Percentiles rank a stretch among this genome's conserved stretches.
Evolutionary conservation across 495 filamentous ascomycete genomes (phyloP).

Genomic region (Eremomyces bilateralis): DNA sequence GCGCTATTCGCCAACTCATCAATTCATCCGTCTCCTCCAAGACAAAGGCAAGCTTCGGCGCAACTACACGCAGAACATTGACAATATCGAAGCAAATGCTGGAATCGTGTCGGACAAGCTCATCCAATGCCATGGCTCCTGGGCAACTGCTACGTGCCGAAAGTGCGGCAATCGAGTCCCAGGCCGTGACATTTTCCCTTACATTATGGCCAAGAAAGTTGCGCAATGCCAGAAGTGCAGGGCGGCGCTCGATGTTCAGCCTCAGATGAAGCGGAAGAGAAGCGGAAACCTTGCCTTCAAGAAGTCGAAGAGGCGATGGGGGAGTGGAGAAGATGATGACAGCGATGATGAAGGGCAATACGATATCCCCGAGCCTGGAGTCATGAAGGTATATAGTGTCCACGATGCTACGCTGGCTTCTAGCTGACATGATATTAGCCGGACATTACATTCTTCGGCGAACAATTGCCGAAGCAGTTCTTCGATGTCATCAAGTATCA

Average conservation of each 20-base stretch:
- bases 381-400: conserved; percentile 53
- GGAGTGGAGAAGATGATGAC: conserved; percentile 32
- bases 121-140: conserved; percentile 90
- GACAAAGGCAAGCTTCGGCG: conserved; percentile 77
- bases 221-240: conserved; percentile 43
- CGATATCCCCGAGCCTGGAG: conserved; percentile 47
- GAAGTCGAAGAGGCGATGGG: conserved; percentile 16
- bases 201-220: conserved; percentile 53
- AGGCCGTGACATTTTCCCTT: conserved; percentile 54
- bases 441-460: conserved; percentile 95
- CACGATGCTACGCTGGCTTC: neutral
- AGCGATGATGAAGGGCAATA: conserved; percentile 52
- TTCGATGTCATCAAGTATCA: conserved; percentile 55
- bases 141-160: conserved; percentile 76
- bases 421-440: conserved; percentile 24
- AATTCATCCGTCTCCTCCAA: conserved; percentile 87
- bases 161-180: conserved; percentile 58
- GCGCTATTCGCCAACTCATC: conserved; percentile 74
- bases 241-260: conserved; percentile 18
- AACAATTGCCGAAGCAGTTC: conserved; percentile 67
- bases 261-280: conserved; percentile 54
- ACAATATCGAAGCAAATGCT: conserved; percentile 81
- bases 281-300: conserved; percentile 33
- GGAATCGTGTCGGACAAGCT: conserved; percentile 68
- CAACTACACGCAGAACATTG: conserved; percentile 97